Percentiles rank a stretch among this genome's conserved stretches.
phyloP scores from a whole-genome alignment of 75 land plant species.

The Pinus taeda region DNA sequence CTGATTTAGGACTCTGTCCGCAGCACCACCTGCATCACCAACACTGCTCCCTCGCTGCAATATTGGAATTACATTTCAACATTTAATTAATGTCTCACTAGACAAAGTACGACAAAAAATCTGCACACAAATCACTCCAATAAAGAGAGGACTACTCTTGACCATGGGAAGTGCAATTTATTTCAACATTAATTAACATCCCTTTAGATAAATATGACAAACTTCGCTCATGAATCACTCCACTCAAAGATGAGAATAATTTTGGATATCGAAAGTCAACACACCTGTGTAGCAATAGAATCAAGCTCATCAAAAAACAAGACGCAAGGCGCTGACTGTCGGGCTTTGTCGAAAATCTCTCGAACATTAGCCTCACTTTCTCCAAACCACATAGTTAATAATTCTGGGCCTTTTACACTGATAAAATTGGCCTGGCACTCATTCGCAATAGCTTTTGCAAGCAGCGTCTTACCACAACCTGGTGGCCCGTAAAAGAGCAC shows the following conservation, averaged over 20 bases:
- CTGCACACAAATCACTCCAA: background rate
- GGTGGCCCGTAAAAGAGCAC: slow-evolving; percentile 55
- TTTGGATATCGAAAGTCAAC: background rate
- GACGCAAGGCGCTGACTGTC: slow-evolving; percentile 36
- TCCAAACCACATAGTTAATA: slow-evolving; percentile 72
- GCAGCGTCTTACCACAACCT: slow-evolving; percentile 63
- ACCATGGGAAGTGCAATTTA: too few species aligned
- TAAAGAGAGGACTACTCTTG: too few species aligned
- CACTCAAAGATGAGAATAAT: too few species aligned
- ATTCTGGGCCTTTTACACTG: slow-evolving; percentile 65
- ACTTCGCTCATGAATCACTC: too few species aligned
- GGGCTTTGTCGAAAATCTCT: slow-evolving; percentile 63
- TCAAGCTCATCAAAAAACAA: slow-evolving; percentile 29
- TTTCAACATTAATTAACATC: too few species aligned
- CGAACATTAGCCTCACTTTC: slow-evolving; percentile 72
- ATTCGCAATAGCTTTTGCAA: slow-evolving; percentile 66
- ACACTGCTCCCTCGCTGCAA: slow-evolving; percentile 35
- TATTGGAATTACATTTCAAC: background rate
- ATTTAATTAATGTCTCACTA: background rate
- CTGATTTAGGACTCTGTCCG: slow-evolving; percentile 41
- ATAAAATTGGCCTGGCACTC: slow-evolving; percentile 70
- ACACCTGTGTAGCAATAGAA: slow-evolving; percentile 33
- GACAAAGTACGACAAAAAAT: background rate
- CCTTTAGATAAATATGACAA: too few species aligned
- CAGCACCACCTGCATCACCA: slow-evolving; percentile 46